These are phyloP conservation scores for Eucalyptus regnans DNA, from an alignment of 345 rosid genomes.

Conservation along the genomic window DNA sequence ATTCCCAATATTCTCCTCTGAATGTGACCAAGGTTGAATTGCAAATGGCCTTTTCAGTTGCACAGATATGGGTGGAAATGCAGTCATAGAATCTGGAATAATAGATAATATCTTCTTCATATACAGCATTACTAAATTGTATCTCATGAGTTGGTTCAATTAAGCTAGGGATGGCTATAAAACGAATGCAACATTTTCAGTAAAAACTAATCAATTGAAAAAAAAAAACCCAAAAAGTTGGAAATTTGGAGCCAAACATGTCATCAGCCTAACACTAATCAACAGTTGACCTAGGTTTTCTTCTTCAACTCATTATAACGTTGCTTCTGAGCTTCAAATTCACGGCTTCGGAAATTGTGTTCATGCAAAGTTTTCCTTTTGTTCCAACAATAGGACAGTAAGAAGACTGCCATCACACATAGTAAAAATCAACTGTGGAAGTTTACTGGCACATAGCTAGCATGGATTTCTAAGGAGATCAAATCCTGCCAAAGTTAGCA, in stretches of 20 bases:
- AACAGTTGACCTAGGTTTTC: neutral
- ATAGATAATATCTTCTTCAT: neutral
- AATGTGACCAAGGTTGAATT: slow-evolving; percentile 66
- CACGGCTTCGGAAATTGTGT: neutral
- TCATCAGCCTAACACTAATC: neutral
- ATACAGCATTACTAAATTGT: neutral
- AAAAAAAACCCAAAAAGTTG: neutral
- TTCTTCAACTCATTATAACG: neutral
- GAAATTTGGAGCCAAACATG: neutral
- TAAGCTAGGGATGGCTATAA: neutral
- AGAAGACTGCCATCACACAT: neutral
- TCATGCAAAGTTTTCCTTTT: neutral
- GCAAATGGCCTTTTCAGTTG: slow-evolving; percentile 56
- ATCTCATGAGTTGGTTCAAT: neutral
- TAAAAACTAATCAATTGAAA: neutral
- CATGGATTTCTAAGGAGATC: neutral
- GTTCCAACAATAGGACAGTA: neutral
- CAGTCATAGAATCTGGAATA: slow-evolving; percentile 42
- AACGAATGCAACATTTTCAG: neutral
- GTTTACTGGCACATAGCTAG: neutral
- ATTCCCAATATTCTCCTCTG: slow-evolving; percentile 79
- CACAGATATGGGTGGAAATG: slow-evolving; percentile 62
- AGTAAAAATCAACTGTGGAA: neutral
- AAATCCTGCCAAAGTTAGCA: neutral
- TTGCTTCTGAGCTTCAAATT: neutral